These are phyloP conservation scores for Penstemon barbatus DNA, from an alignment of 257 asterid genomes.

Conservation along the genomic window DNA sequence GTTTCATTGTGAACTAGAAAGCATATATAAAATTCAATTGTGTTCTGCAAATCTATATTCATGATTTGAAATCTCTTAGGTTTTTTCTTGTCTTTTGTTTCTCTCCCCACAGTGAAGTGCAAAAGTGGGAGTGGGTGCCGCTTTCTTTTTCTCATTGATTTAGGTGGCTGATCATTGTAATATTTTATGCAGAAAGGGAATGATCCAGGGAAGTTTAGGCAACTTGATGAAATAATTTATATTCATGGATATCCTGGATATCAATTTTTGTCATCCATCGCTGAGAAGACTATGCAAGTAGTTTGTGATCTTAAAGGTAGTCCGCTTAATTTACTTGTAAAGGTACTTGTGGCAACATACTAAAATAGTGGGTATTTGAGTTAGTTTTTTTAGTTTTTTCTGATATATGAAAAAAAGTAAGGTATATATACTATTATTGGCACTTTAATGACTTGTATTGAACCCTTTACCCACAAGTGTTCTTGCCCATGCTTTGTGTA, in stretches of 20 bases:
- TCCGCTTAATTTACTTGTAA: constrained; percentile 16
- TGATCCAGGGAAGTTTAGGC: constrained; percentile 93
- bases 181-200: constrained; percentile 61
- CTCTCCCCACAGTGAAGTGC: constrained; percentile 3
- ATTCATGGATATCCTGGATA: constrained; percentile 74
- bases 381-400: not conserved
- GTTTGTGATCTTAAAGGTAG: constrained; percentile 94
- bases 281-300: constrained; percentile 74
- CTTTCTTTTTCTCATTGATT: constrained; percentile 14
- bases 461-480: not conserved
- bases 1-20: constrained; percentile 18
- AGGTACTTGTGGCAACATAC: not conserved
- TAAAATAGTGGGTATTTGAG: not conserved
- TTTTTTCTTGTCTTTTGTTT: constrained; percentile 8
- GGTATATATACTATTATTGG: not conserved
- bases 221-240: constrained; percentile 79
- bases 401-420: not conserved
- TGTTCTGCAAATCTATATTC: constrained; percentile 13
- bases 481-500: not conserved
- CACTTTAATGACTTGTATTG: not conserved
- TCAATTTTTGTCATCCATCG: constrained; percentile 59
- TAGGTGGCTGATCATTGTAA: constrained; percentile 15
- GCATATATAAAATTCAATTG: constrained; percentile 12
- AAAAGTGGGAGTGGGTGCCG: not conserved
- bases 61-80: constrained; percentile 12